These are phyloP conservation scores for Lichtheimia corymbifera DNA, from an alignment of 371 early-diverging fungal species.

Conservation along the genomic window DNA sequence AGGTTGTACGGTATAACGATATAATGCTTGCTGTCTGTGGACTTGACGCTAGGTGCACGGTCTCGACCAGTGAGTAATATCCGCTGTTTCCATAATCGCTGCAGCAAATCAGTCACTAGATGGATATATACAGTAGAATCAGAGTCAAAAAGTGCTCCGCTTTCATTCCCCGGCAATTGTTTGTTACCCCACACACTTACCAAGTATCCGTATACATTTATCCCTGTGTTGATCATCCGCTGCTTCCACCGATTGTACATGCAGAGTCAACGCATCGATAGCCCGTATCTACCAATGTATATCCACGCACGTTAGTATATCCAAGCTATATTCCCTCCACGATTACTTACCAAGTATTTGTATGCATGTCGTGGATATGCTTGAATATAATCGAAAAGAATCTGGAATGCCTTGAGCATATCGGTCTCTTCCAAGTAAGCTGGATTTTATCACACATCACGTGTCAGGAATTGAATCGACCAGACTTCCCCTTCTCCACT, in stretches of 20 bases:
- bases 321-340: neutral
- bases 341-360: conserved; percentile 38
- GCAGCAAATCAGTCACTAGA: conserved; percentile 42
- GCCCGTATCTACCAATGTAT: conserved; percentile 30
- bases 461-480: no score
- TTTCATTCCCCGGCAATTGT: neutral
- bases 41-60: conserved; percentile 35
- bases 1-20: conserved; percentile 38
- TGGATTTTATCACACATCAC: neutral
- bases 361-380: conserved; percentile 49
- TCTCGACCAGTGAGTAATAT: conserved; percentile 34
- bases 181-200: conserved; percentile 12
- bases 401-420: conserved; percentile 32
- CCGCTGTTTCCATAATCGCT: conserved; percentile 45
- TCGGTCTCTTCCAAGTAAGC: conserved; percentile 37
- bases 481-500: no score
- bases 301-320: neutral
- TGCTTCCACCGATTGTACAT: conserved; percentile 25
- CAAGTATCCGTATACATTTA: conserved; percentile 31
- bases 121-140: neutral
- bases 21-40: conserved; percentile 44
- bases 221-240: conserved; percentile 27
- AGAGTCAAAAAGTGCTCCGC: neutral
- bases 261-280: conserved; percentile 34
- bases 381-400: conserved; percentile 45